Evolutionary conservation across 139 green algal genomes (phyloP).

Genomic region (Chara braunii): DNA sequence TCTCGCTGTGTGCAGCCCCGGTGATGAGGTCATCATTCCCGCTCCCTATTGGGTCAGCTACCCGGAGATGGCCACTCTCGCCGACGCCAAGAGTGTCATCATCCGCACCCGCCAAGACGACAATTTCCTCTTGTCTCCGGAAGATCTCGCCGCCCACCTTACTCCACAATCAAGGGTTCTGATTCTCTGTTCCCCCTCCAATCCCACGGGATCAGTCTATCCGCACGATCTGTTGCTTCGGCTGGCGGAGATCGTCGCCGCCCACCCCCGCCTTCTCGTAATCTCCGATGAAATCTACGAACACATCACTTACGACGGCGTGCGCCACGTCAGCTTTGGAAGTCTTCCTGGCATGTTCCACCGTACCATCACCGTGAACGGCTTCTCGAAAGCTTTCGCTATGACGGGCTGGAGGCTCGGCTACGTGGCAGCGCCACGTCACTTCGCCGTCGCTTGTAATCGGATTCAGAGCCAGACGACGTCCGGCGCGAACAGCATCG

Average conservation of each 20-base stretch:
- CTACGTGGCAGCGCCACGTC: conserved; percentile 81
- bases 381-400: conserved; percentile 80
- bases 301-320: conserved; percentile 85
- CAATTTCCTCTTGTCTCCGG: conserved; percentile 70
- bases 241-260: conserved; percentile 69
- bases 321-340: conserved; percentile 72
- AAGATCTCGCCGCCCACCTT: conserved; percentile 62
- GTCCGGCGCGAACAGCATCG: conserved; percentile 64
- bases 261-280: conserved; percentile 85
- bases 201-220: conserved; percentile 89
- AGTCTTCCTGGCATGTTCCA: conserved; percentile 76
- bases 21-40: conserved; percentile 76
- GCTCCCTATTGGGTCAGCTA: conserved; percentile 96
- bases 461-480: conserved; percentile 51
- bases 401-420: conserved; percentile 85
- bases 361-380: conserved; percentile 93
- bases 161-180: conserved; percentile 75
- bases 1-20: conserved; percentile 52
- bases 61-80: conserved; percentile 87
- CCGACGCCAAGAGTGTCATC: conserved; percentile 69
- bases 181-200: conserved; percentile 94
- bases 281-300: conserved; percentile 86
- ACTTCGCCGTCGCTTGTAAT: conserved; percentile 57
- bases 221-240: conserved; percentile 38
- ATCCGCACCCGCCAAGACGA: conserved; percentile 57